These are phyloP conservation scores for Penicillium roqueforti DNA, from an alignment of 495 filamentous ascomycete genomes.

Conservation along the genomic window DNA sequence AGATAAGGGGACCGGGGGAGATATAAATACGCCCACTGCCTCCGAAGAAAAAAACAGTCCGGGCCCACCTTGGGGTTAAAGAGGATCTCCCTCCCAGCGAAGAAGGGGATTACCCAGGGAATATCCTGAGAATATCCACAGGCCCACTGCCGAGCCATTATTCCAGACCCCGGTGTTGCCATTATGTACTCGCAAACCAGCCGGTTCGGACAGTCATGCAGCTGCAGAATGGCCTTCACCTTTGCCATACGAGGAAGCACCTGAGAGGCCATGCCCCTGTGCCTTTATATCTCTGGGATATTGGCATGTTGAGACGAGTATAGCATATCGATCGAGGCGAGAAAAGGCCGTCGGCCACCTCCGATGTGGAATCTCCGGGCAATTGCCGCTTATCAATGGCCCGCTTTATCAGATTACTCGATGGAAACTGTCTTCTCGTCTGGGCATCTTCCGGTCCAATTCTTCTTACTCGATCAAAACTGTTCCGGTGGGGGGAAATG, in stretches of 20 bases:
- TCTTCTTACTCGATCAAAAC: conserved; percentile 17
- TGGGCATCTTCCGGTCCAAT: background rate
- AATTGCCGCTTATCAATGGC: background rate
- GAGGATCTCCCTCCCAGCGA: background rate
- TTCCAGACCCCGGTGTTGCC: background rate
- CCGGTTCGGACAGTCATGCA: background rate
- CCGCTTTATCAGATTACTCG: background rate
- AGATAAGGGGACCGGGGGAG: conserved; percentile 6
- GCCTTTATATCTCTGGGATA: background rate
- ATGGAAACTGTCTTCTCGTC: background rate
- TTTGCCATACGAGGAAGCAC: background rate
- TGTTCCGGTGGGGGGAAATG: background rate
- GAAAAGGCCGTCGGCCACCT: background rate
- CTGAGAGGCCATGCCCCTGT: background rate
- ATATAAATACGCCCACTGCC: conserved; percentile 23
- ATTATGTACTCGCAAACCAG: background rate
- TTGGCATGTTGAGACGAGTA: background rate
- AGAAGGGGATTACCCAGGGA: background rate
- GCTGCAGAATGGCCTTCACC: background rate
- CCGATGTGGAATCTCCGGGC: background rate
- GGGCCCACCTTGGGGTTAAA: conserved; percentile 5
- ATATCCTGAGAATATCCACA: background rate
- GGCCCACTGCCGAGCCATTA: background rate
- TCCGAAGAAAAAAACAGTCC: background rate
- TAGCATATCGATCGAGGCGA: background rate